Evolutionary conservation across 805 yeast genomes (phyloP), one percentile per base, ranked within the genome.

Genomic region (Metschnikowia aberdeeniae): DNA sequence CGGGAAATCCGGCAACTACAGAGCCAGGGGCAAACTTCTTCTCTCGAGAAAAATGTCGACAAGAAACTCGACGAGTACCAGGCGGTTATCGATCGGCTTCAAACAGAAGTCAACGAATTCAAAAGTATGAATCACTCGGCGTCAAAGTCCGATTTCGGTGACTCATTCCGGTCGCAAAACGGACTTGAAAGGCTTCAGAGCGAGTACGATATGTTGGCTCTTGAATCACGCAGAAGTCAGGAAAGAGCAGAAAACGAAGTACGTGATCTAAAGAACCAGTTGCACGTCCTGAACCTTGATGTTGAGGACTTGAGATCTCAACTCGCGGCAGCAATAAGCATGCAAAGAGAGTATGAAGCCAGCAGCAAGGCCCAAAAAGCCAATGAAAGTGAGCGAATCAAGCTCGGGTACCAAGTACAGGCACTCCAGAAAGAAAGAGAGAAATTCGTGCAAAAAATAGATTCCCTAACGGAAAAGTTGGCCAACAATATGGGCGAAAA

Each of bases 381-480:
- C 1, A 53, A 71, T 32, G 68, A 67, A 14, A 70, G 78, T 7
- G 79, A 76, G 50, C 72, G 73, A 49, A 63, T 68, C 17, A 62
- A 71, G 48, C 52, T 73, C n/a, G 61, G 71, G 2, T 72, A 68
- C 51, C 58, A 68, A 3, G 57, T 70, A 5, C 77, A 75, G 27
- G 55, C 70, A 5, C 48, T 68, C 6, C 57, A 56, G 13, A 65
- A 66, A 17, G 78, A 76, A 13, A 70, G 71, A 43, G 57, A 55
- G 1, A 50, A 62, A 1, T 47, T 75, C 34, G 67, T 63, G 36
- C 39, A 63, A 17, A 72, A 66, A 13, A 64, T 73, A 13, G 64
- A 60, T 9, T 63, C 64, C 17, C 59, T 75, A 39, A 63, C 67
- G 3, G 76, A 72, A 8, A 70, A 73, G 45, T 47, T 68, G 19